Base-by-base conservation (phyloP, 2,329 filamentous ascomycete species). In the Orbilia oligospora region DNA sequence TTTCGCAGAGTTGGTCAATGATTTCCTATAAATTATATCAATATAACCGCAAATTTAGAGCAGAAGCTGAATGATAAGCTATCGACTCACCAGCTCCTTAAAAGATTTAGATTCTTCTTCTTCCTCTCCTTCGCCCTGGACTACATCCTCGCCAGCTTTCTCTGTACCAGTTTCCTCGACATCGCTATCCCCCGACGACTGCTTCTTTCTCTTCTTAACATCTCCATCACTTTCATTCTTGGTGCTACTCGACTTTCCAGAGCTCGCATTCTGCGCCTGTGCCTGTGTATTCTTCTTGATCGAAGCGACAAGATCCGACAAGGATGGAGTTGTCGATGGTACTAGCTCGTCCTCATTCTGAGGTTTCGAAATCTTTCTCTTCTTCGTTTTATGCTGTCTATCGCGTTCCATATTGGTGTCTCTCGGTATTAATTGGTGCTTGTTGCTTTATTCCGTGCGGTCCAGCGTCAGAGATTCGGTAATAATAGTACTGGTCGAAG, bases 1-100 rank as follows among this genome's bases (percentile, higher is more conserved):
- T 93, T 83, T 98, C 94, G 85, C 93, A 97, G 67, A 99, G 88
- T 33, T 92, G 89, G 71, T 97, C 93, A 75, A 94, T 92, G 63
- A 98, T 89, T 24, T 95, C 95, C 89, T 91, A 68, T 9, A 8
- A 24, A 16, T n/a, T 20, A 69, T 1, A 3, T 44, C 44, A 61
- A 20, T 18, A 49, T 18, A 49, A 83, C 16, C 8, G 3, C 22
- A 10, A 0, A 18, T 9, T 16, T 18, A 10, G 22, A 12, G 38
- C 24, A 81, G 58, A 80, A 76, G 18, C 27, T 8, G 51, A 20
- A 22, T n/a, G n/a, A n/a, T n/a, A n/a, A n/a, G n/a, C 12, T 8
- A 71, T 5, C 48, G 18, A 70, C 81, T 20, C 81, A 85, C 84
- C 38, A 89, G 82, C 56, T 89, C 87, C 81, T 86, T 85, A 78